Conservation (phyloP, 169 alveolate species). For the Plasmodium adleri region DNA sequence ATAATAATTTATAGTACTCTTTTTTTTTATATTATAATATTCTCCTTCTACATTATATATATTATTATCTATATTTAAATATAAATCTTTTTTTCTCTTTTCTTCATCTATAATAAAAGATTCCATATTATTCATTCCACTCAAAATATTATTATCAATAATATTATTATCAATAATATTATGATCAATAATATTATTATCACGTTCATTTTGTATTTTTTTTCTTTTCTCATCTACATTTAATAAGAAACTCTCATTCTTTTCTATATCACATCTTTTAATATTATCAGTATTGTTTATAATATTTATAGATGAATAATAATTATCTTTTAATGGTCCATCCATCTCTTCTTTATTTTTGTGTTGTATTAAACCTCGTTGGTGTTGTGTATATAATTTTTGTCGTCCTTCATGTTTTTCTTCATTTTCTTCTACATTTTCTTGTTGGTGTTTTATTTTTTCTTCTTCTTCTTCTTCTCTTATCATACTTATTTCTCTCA, state of each 20-base stretch:
- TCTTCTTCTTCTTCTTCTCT: not conserved
- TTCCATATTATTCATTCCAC: not conserved
- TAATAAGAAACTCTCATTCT: too few relatives aligned
- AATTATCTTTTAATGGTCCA: too few relatives aligned
- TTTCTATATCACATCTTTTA: too few relatives aligned
- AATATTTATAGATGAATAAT: too few relatives aligned
- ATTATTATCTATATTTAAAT: not conserved
- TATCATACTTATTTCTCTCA: not conserved
- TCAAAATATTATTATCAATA: too few relatives aligned
- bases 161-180: too few relatives aligned
- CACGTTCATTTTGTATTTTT: too few relatives aligned
- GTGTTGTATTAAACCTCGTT: not conserved
- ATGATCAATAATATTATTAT: too few relatives aligned
- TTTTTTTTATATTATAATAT: not conserved
- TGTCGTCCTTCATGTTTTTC: not conserved
- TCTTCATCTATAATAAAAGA: not conserved
- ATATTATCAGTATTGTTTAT: too few relatives aligned
- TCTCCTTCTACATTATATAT: not conserved
- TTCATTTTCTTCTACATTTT: not conserved
- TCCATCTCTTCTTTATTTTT: too few relatives aligned
- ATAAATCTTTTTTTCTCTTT: not conserved
- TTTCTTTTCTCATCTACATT: too few relatives aligned
- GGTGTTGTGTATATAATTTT: not conserved
- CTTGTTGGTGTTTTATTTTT: not conserved
- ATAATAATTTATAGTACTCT: not conserved